Percentiles rank a stretch among this genome's conserved stretches.
Conservation (phyloP, 768 basidiomycete species). For the Hygrocybe coccinea region DNA sequence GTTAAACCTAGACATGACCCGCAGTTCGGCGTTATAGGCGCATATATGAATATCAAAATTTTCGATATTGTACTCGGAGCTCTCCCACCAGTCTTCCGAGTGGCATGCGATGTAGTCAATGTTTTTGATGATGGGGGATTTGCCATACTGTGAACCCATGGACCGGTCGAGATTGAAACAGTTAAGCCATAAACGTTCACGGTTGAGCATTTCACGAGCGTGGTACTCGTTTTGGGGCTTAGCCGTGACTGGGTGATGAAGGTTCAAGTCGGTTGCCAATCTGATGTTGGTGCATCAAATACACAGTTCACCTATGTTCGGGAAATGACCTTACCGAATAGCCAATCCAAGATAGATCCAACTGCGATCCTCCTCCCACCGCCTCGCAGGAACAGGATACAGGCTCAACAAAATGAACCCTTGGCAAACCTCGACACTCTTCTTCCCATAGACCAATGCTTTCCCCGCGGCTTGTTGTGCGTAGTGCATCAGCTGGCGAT, state of each 20-base stretch:
- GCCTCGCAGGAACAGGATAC: slow-evolving; percentile 66
- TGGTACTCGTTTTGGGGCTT: slow-evolving; percentile 76
- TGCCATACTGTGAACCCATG: slow-evolving; percentile 83
- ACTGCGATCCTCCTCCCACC: slow-evolving; percentile 86
- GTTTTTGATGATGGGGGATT: slow-evolving; percentile 72
- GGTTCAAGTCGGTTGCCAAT: slow-evolving; percentile 83
- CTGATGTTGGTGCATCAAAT: slow-evolving; percentile 36
- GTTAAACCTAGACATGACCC: slow-evolving; percentile 56
- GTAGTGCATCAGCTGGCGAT: slow-evolving; percentile 65
- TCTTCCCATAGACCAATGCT: slow-evolving; percentile 68
- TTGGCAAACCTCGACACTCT: slow-evolving; percentile 79
- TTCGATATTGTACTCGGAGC: slow-evolving; percentile 60
- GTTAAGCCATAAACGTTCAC: slow-evolving; percentile 85
- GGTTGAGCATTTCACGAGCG: slow-evolving; percentile 82
- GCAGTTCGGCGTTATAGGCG: slow-evolving; percentile 71
- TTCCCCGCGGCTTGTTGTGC: slow-evolving; percentile 74
- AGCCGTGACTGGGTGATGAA: slow-evolving; percentile 71
- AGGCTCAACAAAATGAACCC: slow-evolving; percentile 79
- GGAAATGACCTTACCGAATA: slow-evolving; percentile 53
- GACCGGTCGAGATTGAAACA: slow-evolving; percentile 91
- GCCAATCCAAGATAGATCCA: slow-evolving; percentile 89
- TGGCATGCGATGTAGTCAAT: slow-evolving; percentile 72
- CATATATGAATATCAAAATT: slow-evolving; percentile 79
- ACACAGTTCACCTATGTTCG: slow-evolving; percentile 10
- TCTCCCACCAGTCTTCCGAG: slow-evolving; percentile 65